phyloP scores from a whole-genome alignment of 2,329 filamentous ascomycete species.

The Colletotrichum eleusines region DNA sequence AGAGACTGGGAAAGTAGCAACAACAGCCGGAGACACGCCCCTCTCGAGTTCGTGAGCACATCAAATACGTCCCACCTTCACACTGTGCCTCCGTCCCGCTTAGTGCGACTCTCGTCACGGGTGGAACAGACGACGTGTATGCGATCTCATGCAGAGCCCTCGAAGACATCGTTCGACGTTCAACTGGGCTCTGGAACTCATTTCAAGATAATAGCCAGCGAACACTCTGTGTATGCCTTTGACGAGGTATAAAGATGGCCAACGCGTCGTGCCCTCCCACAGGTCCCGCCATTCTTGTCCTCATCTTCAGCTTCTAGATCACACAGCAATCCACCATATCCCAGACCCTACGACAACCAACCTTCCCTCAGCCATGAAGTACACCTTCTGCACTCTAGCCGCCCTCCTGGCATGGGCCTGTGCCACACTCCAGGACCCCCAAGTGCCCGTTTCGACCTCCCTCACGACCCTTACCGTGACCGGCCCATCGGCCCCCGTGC shows the following conservation, averaged over 20 bases:
- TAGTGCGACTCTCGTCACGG: constrained; percentile 27
- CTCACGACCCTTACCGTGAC: constrained; percentile 33
- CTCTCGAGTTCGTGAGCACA: background rate
- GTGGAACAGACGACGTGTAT: constrained; percentile 35
- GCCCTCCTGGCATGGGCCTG: constrained; percentile 22
- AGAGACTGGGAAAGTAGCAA: background rate
- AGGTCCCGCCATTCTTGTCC: constrained; percentile 19
- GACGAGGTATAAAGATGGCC: constrained; percentile 27
- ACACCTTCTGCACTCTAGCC: constrained; percentile 21
- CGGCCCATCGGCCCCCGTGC: constrained; percentile 5
- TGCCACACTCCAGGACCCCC: constrained; percentile 33
- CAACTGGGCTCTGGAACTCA: background rate
- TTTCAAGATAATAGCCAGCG: background rate
- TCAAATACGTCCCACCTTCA: constrained; percentile 12
- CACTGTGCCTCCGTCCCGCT: background rate
- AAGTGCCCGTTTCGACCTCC: constrained; percentile 20
- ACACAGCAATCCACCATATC: background rate
- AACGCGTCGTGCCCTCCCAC: background rate
- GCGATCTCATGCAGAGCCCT: background rate
- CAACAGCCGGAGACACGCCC: background rate
- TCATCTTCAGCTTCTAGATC: constrained; percentile 1
- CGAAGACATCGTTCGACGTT: background rate
- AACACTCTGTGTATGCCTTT: background rate
- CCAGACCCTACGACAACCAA: background rate
- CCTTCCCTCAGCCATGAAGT: constrained; percentile 19